phyloP scores from a whole-genome alignment of 441 rosid genomes.

The Iberis amara region DNA sequence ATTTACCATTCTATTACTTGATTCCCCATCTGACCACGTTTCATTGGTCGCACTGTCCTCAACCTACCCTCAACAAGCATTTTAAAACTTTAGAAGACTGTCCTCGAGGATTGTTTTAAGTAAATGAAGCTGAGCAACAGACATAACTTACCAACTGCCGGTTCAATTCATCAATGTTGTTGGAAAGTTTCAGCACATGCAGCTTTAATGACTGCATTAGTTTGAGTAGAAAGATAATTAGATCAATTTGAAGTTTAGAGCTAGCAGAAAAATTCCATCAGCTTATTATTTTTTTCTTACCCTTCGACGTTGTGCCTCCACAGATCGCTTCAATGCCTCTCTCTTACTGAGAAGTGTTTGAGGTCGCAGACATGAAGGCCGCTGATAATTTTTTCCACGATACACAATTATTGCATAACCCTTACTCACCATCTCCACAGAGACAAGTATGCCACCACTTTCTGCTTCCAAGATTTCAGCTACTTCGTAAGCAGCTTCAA shows the following conservation, averaged over 20 bases:
- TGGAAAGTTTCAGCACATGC: constrained; percentile 75
- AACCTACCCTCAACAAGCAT: constrained; percentile 40
- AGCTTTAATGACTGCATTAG: constrained; percentile 81
- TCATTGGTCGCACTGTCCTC: constrained; percentile 41
- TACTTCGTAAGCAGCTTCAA: constrained; percentile 55
- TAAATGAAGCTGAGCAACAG: constrained; percentile 19
- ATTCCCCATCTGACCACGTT: constrained; percentile 35
- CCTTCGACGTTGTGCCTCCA: constrained; percentile 80
- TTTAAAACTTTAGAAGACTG: constrained; percentile 19
- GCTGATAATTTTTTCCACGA: constrained; percentile 88
- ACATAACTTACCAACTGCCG: constrained; percentile 58
- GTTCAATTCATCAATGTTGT: constrained; percentile 55
- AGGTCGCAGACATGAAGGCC: constrained; percentile 81
- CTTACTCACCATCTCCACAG: constrained; percentile 79
- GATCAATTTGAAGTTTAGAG: background rate
- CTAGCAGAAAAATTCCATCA: constrained; percentile 1
- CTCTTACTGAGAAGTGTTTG: constrained; percentile 69
- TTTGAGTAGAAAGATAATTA: constrained; percentile 3
- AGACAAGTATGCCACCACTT: constrained; percentile 90
- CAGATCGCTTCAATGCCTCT: constrained; percentile 72
- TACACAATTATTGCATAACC: constrained; percentile 83
- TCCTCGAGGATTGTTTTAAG: constrained; percentile 1
- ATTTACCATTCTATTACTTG: constrained; percentile 34
- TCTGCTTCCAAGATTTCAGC: constrained; percentile 74
- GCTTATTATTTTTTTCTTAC: constrained; percentile 35